These are phyloP conservation scores for Phytophthora pinifolia DNA, from an alignment of 352 stramenopile species.

Conservation along the genomic window DNA sequence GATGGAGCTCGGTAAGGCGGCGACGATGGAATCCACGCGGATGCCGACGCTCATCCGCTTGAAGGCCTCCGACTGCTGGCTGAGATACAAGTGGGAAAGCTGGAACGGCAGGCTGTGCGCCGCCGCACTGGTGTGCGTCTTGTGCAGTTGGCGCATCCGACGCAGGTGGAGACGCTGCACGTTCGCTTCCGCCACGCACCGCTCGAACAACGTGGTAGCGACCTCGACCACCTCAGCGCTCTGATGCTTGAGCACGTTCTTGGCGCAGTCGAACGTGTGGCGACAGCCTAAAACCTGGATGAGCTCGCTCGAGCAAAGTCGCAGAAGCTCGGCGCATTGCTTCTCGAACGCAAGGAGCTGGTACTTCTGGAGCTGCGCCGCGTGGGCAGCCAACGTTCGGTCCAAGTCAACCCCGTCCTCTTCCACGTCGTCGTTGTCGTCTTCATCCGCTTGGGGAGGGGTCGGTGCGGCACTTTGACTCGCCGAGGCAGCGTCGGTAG, in stretches of 20 bases:
- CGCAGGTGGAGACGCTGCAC: slow-evolving; percentile 51
- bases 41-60: slow-evolving; percentile 55
- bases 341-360: slow-evolving; percentile 53
- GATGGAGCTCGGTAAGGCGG: slow-evolving; percentile 35
- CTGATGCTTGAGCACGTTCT: slow-evolving; percentile 67
- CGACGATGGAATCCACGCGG: slow-evolving; percentile 44
- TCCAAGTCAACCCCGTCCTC: slow-evolving; percentile 26
- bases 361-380: slow-evolving; percentile 27
- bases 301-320: slow-evolving; percentile 55
- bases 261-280: slow-evolving; percentile 45
- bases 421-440: slow-evolving; percentile 16
- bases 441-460: slow-evolving; percentile 8
- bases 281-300: slow-evolving; percentile 55
- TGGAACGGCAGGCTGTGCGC: slow-evolving; percentile 62
- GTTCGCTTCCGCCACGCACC: slow-evolving; percentile 40
- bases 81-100: slow-evolving; percentile 66
- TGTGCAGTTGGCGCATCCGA: slow-evolving; percentile 38
- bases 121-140: slow-evolving; percentile 40
- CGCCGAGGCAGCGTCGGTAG: slow-evolving; percentile 11
- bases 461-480: slow-evolving; percentile 10
- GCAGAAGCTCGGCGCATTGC: slow-evolving; percentile 35
- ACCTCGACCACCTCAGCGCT: slow-evolving; percentile 41
- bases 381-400: slow-evolving; percentile 27
- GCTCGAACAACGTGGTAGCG: slow-evolving; percentile 36
- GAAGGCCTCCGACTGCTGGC: slow-evolving; percentile 62